These are phyloP conservation scores for Tricholoma flavovirens DNA, from an alignment of 768 basidiomycete species.

Conservation along the genomic window DNA sequence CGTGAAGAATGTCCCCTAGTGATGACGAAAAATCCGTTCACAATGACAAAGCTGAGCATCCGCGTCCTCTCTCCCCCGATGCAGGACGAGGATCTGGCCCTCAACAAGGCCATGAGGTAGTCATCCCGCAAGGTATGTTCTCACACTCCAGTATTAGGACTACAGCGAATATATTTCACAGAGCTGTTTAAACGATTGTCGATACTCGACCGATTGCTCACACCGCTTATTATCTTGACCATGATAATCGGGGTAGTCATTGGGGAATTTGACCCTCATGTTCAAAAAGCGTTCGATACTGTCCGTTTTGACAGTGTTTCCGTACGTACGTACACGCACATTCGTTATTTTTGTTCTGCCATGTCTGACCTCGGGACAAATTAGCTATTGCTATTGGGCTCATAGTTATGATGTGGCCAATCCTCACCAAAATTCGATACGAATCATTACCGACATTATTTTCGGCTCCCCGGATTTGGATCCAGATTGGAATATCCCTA, in stretches of 20 bases:
- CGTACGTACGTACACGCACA: conserved; percentile 49
- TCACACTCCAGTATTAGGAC: neutral
- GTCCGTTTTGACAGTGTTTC: conserved; percentile 66
- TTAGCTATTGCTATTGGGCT: conserved; percentile 77
- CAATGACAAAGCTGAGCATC: neutral
- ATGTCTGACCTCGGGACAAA: neutral
- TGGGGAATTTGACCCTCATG: conserved; percentile 56
- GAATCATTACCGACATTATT: conserved; percentile 60
- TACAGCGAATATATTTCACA: neutral
- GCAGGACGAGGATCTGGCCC: neutral
- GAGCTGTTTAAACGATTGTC: conserved; percentile 16
- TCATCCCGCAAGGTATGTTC: neutral
- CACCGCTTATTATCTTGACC: conserved; percentile 51
- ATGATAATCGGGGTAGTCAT: conserved; percentile 78
- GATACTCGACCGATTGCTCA: conserved; percentile 16
- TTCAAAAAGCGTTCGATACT: conserved; percentile 58
- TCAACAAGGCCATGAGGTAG: neutral
- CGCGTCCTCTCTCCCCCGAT: neutral
- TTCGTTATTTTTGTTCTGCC: too few species aligned
- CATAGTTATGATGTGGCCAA: conserved; percentile 86
- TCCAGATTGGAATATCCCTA: conserved; percentile 63
- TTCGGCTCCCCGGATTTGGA: conserved; percentile 48
- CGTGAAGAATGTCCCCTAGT: neutral
- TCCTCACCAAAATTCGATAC: conserved; percentile 71
- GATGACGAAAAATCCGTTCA: neutral